phyloP scores from a whole-genome alignment of 768 basidiomycete genomes.

The Phylloporus arenicola region DNA sequence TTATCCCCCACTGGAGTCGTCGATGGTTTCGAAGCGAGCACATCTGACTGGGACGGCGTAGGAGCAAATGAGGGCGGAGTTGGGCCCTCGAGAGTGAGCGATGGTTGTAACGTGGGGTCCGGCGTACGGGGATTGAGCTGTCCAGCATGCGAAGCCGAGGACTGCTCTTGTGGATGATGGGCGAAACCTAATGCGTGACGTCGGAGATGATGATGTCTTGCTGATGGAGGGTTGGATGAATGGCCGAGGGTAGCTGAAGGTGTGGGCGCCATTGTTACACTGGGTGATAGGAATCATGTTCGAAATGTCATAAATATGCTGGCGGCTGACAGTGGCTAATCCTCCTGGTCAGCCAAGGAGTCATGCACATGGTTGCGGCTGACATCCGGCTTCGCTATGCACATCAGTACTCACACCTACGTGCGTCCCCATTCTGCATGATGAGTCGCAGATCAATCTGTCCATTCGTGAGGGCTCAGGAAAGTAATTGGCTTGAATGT shows the following conservation, averaged over 20 bases:
- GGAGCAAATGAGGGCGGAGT: slow-evolving; percentile 1
- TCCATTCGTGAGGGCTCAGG: neutral
- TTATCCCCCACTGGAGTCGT: neutral
- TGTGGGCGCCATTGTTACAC: slow-evolving; percentile 21
- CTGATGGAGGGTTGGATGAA: slow-evolving; percentile 1
- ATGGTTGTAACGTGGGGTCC: slow-evolving; percentile 3
- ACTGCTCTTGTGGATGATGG: slow-evolving; percentile 1
- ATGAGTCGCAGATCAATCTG: neutral
- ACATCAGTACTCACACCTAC: neutral
- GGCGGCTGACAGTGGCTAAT: slow-evolving; percentile 20
- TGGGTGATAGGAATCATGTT: neutral
- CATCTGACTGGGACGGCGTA: slow-evolving; percentile 3
- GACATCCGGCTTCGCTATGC: too few species aligned
- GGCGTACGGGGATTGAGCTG: slow-evolving; percentile 5
- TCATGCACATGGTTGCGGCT: slow-evolving; percentile 17
- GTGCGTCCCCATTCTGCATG: neutral
- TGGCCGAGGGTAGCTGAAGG: slow-evolving; percentile 2
- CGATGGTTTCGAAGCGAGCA: slow-evolving; percentile 6
- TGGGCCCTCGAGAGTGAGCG: slow-evolving; percentile 4
- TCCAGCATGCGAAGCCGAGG: neutral
- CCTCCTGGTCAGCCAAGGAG: slow-evolving; percentile 12
- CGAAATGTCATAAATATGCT: slow-evolving; percentile 21
- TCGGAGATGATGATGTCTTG: slow-evolving; percentile 13
- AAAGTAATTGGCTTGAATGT: neutral
- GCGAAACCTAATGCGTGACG: slow-evolving; percentile 9